phyloP scores from a whole-genome alignment of 352 stramenopile genomes.

The Pilasporangium apinafurcum region DNA sequence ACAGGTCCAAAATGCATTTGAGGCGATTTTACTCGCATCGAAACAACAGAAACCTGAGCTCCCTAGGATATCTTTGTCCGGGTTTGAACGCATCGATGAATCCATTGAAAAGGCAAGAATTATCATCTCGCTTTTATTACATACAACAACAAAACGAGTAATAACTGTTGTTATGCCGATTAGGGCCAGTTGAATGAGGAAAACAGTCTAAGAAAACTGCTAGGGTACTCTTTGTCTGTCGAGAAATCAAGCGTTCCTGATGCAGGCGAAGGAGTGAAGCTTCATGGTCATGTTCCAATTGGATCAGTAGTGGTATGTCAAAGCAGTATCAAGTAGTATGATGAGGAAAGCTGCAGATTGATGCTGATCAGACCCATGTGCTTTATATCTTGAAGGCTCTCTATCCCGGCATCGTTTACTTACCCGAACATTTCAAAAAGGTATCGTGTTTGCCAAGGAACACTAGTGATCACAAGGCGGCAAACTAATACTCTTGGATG shows the following conservation, averaged over 20 bases:
- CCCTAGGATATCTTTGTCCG: conserved; percentile 57
- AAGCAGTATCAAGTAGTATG: background rate
- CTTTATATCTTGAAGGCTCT: conserved; percentile 30
- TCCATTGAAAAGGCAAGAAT: conserved; percentile 2
- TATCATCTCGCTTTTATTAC: background rate
- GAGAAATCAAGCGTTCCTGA: conserved; percentile 52
- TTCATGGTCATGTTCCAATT: conserved; percentile 48
- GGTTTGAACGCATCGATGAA: conserved; percentile 38
- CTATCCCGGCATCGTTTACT: conserved; percentile 74
- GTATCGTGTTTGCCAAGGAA: too few species aligned
- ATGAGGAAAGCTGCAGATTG: background rate
- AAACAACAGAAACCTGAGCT: conserved; percentile 16
- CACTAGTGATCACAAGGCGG: too few species aligned
- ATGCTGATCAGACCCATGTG: background rate
- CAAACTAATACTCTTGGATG: too few species aligned
- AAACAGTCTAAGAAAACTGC: conserved; percentile 38
- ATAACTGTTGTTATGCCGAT: too few species aligned
- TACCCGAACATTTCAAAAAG: conserved; percentile 85
- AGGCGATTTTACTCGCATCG: conserved; percentile 51
- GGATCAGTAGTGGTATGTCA: conserved; percentile 62
- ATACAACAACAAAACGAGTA: too few species aligned
- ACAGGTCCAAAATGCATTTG: conserved; percentile 47
- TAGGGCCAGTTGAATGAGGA: conserved; percentile 17
- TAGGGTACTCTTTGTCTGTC: conserved; percentile 71
- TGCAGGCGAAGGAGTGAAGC: conserved; percentile 69